Evolutionary conservation across 148 eudicot genomes (phyloP).

Genomic region (Persicaria tinctoria): DNA sequence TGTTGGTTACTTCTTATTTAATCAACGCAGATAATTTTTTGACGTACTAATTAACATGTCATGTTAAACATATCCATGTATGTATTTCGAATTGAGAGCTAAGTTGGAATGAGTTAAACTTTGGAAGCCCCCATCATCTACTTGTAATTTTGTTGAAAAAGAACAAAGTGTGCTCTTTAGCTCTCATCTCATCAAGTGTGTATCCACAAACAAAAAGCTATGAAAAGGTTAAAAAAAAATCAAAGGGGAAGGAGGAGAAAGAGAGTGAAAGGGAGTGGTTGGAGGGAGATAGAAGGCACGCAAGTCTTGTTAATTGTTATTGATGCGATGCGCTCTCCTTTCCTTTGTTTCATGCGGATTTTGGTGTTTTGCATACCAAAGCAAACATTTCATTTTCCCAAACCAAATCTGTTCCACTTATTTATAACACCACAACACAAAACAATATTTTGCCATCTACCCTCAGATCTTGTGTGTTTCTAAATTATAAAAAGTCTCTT

Average conservation of each 20-base stretch:
- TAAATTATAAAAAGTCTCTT: too few species aligned
- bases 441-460: not conserved
- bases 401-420: not conserved
- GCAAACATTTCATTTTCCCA: slow-evolving; percentile 9
- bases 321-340: not conserved
- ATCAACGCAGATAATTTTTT: too few species aligned
- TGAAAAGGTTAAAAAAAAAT: not conserved
- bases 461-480: not conserved
- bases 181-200: too few species aligned
- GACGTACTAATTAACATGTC: too few species aligned
- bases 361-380: not conserved
- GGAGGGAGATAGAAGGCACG: not conserved
- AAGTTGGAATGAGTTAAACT: too few species aligned
- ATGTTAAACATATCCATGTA: too few species aligned
- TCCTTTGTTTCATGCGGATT: not conserved
- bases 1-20: too few species aligned
- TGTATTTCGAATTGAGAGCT: too few species aligned
- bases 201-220: too few species aligned
- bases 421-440: not conserved
- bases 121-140: too few species aligned
- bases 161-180: too few species aligned
- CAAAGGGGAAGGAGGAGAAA: not conserved
- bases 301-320: slow-evolving; percentile 2
- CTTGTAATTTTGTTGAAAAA: too few species aligned
- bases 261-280: not conserved